Base-by-base conservation (phyloP, 805 yeast species). In the Barnettozyma populi region DNA sequence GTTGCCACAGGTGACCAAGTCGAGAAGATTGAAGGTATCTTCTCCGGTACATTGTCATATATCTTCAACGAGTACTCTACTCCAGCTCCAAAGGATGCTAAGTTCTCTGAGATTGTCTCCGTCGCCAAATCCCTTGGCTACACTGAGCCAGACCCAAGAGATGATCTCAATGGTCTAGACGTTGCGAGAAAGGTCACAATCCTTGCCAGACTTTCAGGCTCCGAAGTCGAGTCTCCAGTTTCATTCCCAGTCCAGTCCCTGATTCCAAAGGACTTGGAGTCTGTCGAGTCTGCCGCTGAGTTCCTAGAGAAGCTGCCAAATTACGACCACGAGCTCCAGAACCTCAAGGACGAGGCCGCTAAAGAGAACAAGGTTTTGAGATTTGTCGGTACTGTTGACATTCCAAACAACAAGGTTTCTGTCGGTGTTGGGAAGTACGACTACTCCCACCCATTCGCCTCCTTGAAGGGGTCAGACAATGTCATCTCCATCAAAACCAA, bases 61-160 rank as follows among this genome's bases (percentile, higher is more conserved):
- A 89, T 94, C 57, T 94, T 94, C 76, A 94, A 94, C 70, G 90
- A 86, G 64, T 94, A 82, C 68, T 88, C 97, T 37, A 79, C 95
- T 41, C 69, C 81, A 46, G 74, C 72, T 51, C 71, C 82, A 41
- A 72, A 76, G 42, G 73, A 77, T 44, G 76, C 80, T 51, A 86
- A 85, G 64, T 94, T 90, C 67, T 89, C 97, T 23, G 96, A 90
- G 47, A 83, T 94, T 44, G 98, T 94, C 49, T 74, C 78, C 53
- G 81, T 82, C 42, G 99, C 99, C 45, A 92, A 92, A 71, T 70
- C 82, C 45, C 74, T 89, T 55, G 99, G 99, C 44, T 94, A 89
- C 78, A 92, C 97, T 37, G 99, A 94, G 71, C 99, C 99, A 43
- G 99, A 94, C 68, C 99, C 99, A 68, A 84, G 99, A 71, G 99